A percentile compares a stretch with the other conserved stretches of the same genome.
Evolutionary conservation across 2,329 filamentous ascomycete species (phyloP).

Genomic region (Tolypocladium tundrense): DNA sequence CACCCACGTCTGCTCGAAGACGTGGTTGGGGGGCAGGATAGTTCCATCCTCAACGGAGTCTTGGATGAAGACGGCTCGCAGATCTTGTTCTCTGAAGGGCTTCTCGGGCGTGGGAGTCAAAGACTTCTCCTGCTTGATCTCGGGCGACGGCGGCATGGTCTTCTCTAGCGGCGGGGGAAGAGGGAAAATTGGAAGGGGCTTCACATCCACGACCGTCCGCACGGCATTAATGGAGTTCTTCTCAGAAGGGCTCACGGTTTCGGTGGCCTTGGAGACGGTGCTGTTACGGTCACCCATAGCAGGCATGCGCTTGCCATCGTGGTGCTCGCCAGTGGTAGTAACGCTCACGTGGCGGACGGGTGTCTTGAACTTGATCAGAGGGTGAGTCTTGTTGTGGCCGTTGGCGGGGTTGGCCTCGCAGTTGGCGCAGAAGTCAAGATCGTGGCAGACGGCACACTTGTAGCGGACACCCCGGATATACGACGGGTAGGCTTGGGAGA

Average conservation of each 20-base stretch:
- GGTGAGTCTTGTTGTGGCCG: conserved; percentile 88
- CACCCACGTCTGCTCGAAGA: conserved; percentile 87
- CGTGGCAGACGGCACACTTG: conserved; percentile 94
- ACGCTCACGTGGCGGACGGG: conserved; percentile 82
- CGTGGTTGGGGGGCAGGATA: conserved; percentile 54
- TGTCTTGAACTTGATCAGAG: conserved; percentile 93
- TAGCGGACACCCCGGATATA: conserved; percentile 86
- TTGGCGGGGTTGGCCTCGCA: conserved; percentile 85
- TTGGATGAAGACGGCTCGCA: conserved; percentile 56
- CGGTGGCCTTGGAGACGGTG: conserved; percentile 38
- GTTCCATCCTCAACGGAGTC: conserved; percentile 76
- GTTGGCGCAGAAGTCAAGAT: conserved; percentile 87
- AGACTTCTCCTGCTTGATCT: conserved; percentile 13
- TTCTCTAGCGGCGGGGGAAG: conserved; percentile 10
- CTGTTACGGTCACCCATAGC: conserved; percentile 56
- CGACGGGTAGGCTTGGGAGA: conserved; percentile 38
- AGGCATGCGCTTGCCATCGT: conserved; percentile 52
- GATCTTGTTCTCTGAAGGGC: conserved; percentile 16
- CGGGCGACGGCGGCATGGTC: conserved; percentile 12
- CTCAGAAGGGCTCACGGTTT: conserved; percentile 29
- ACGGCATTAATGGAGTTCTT: conserved; percentile 42
- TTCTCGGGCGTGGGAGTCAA: conserved; percentile 6
- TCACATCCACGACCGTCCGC: conserved; percentile 63
- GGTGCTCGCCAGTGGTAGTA: conserved; percentile 71
- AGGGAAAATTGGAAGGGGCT: conserved; percentile 42